A percentile compares a stretch with the other conserved stretches of the same genome.
phyloP scores from a whole-genome alignment of 495 filamentous ascomycete genomes.

The Pyrenula massariospora region DNA sequence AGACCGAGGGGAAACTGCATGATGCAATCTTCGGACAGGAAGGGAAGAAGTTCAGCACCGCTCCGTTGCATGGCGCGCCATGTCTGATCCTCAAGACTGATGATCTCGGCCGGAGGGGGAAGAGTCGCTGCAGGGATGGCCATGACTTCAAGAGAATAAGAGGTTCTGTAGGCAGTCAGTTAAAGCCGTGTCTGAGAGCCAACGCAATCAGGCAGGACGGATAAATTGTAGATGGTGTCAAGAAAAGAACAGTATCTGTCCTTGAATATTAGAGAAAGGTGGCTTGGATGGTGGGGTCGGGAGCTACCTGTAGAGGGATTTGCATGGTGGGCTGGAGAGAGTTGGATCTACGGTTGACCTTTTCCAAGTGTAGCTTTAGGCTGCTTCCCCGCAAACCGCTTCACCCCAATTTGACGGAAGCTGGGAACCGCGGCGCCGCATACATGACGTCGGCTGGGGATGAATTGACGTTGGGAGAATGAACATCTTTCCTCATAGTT shows the following conservation, averaged over 20 bases:
- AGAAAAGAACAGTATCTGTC: no score
- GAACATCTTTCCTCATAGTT: no score
- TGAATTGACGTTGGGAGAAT: no score
- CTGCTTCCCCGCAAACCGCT: background rate
- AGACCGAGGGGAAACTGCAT: slow-evolving; percentile 1
- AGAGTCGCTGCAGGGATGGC: background rate
- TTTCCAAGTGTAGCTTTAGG: no score
- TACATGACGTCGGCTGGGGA: background rate
- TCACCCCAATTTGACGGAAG: background rate
- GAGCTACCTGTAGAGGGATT: no score
- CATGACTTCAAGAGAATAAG: background rate
- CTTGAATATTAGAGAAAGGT: no score
- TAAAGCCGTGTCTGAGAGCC: background rate
- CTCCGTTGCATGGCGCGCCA: background rate
- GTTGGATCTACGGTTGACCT: no score
- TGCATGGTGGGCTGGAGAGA: no score
- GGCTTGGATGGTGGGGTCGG: no score
- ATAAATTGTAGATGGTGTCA: no score
- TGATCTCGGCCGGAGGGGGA: background rate
- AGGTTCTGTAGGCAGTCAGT: background rate
- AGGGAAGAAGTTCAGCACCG: background rate
- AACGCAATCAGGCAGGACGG: background rate
- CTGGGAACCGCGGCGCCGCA: background rate
- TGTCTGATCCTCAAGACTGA: background rate
- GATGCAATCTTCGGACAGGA: background rate